A percentile compares a stretch with the other conserved stretches of the same genome.
Conservation (phyloP, 345 rosid genomes). For the Brassica carinata region DNA sequence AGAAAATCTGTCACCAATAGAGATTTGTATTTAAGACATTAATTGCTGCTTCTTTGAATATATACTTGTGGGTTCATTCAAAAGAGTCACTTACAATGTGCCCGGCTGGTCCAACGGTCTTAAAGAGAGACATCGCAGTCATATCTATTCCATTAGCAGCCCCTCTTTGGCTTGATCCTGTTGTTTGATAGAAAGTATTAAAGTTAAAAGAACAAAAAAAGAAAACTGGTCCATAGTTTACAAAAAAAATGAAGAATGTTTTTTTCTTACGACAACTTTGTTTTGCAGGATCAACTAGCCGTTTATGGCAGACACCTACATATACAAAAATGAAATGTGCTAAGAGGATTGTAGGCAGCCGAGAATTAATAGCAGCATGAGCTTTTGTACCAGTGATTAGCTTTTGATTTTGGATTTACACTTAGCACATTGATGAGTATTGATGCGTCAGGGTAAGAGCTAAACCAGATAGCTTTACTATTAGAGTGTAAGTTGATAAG, state of each 20-base stretch:
- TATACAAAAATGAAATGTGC: background rate
- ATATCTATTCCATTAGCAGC: constrained; percentile 66
- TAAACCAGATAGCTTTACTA: background rate
- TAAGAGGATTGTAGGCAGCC: constrained; percentile 4
- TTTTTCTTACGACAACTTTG: constrained; percentile 54
- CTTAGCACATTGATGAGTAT: constrained; percentile 56
- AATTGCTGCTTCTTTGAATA: background rate
- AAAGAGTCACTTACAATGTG: constrained; percentile 48
- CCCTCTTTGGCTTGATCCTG: constrained; percentile 64
- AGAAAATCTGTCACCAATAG: constrained; percentile 39
- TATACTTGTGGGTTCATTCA: background rate
- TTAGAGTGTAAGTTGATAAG: background rate
- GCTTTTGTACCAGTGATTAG: too few species aligned
- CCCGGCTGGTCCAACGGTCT: constrained; percentile 66
- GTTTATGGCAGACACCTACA: constrained; percentile 54
- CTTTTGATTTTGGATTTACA: constrained; percentile 49
- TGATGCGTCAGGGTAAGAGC: constrained; percentile 29
- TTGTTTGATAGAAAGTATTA: constrained; percentile 3
- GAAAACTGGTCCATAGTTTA: background rate
- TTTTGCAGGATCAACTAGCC: constrained; percentile 64
- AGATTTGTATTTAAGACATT: background rate
- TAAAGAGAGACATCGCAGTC: constrained; percentile 63
- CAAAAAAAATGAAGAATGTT: background rate
- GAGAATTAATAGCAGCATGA: background rate
- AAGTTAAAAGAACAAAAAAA: too few species aligned